phyloP scores from a whole-genome alignment of 192 early-diverging fungal genomes.

The Backusella tuberculispora region DNA sequence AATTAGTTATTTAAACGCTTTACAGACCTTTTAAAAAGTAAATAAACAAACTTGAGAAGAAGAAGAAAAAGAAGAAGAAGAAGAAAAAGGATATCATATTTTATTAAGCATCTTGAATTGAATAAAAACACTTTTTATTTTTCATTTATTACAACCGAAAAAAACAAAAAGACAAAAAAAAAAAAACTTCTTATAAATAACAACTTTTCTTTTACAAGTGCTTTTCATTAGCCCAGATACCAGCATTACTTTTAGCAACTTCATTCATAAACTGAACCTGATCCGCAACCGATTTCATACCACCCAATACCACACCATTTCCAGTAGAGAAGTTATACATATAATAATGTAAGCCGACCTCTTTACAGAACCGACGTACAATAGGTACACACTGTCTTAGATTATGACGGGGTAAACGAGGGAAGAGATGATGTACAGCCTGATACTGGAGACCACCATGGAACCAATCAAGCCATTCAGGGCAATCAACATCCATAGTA shows the following conservation, averaged over 20 bases:
- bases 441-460: slow-evolving; percentile 98
- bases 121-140: no score
- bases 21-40: no score
- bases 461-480: slow-evolving; percentile 94
- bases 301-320: slow-evolving; percentile 75
- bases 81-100: no score
- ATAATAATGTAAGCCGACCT: slow-evolving; percentile 77
- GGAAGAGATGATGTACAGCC: slow-evolving; percentile 95
- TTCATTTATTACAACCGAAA: background rate
- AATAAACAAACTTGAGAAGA: no score
- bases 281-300: slow-evolving; percentile 78
- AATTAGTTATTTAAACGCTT: no score
- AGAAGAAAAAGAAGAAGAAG: no score
- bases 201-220: background rate
- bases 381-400: slow-evolving; percentile 70
- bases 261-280: slow-evolving; percentile 63
- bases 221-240: slow-evolving; percentile 23
- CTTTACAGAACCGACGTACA: slow-evolving; percentile 76
- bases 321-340: slow-evolving; percentile 82
- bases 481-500: slow-evolving; percentile 96
- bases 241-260: slow-evolving; percentile 50
- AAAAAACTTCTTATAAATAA: no score
- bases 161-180: background rate
- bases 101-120: no score
- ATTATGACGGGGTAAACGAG: slow-evolving; percentile 91